These are phyloP conservation scores for Oryza glumipatula DNA, from an alignment of 176 grass and related monocot genomes.

Conservation along the genomic window DNA sequence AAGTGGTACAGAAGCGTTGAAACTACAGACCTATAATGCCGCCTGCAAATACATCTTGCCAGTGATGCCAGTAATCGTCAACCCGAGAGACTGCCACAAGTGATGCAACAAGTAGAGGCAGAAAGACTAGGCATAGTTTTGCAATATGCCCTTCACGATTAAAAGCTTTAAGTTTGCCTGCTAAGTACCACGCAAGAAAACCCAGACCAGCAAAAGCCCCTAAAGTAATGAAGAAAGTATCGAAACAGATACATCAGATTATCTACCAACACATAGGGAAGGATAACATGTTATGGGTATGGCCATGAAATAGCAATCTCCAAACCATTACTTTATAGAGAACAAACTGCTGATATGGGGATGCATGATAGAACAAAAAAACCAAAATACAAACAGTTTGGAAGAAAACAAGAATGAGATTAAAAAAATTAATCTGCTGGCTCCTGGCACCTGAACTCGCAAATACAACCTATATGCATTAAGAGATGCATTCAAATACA, in stretches of 20 bases:
- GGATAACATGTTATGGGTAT: background rate
- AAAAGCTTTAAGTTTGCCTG: conserved; percentile 63
- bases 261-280: background rate
- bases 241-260: conserved; percentile 16
- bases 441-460: background rate
- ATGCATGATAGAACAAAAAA: conserved; percentile 5
- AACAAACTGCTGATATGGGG: conserved; percentile 5
- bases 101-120: conserved; percentile 57
- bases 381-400: background rate
- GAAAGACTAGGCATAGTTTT: conserved; percentile 59
- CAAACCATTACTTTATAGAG: background rate
- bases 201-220: conserved; percentile 63
- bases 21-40: conserved; percentile 48
- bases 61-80: conserved; percentile 71
- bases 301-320: conserved; percentile 8
- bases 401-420: background rate
- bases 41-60: conserved; percentile 66
- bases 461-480: background rate
- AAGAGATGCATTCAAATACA: background rate
- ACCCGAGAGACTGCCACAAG: conserved; percentile 65
- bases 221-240: conserved; percentile 19
- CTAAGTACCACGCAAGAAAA: conserved; percentile 65
- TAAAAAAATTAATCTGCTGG: background rate
- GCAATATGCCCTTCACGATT: conserved; percentile 59
- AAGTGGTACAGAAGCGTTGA: conserved; percentile 8